Conservation (phyloP, 192 early-diverging fungal genomes). For the Ambispora gerdemannii region DNA sequence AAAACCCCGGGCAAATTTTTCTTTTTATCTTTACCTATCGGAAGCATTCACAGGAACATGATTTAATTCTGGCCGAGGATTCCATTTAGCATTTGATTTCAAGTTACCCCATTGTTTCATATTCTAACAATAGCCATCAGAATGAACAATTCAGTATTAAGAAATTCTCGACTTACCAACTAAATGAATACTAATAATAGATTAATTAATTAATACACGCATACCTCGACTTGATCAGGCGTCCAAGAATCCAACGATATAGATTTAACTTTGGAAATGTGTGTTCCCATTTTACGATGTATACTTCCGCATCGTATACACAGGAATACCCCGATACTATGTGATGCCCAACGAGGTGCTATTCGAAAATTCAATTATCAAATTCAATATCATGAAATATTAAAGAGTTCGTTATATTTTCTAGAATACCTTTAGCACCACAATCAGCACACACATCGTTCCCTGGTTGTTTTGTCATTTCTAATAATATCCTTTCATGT, state of each 20-base stretch:
- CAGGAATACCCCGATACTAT: conserved; percentile 88
- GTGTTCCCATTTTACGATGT: conserved; percentile 82
- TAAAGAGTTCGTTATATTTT: too few species aligned
- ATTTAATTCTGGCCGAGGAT: conserved; percentile 65
- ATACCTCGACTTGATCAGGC: conserved; percentile 75
- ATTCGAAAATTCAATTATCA: too few species aligned
- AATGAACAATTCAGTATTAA: not conserved
- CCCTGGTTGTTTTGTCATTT: conserved; percentile 63
- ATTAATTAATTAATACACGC: conserved; percentile 4
- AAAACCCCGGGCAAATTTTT: not conserved
- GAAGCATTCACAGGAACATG: conserved; percentile 61
- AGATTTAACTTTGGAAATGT: conserved; percentile 90
- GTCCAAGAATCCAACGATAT: conserved; percentile 89
- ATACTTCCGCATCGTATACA: conserved; percentile 89
- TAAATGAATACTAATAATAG: too few species aligned
- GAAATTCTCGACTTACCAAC: too few species aligned
- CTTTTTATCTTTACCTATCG: conserved; percentile 41
- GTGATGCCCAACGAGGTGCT: conserved; percentile 87
- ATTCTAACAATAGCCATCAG: conserved; percentile 35
- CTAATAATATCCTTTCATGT: conserved; percentile 65
- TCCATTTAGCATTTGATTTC: conserved; percentile 67
- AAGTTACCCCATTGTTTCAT: conserved; percentile 62
- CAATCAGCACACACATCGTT: conserved; percentile 79
- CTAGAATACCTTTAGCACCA: conserved; percentile 64
- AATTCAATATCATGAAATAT: too few species aligned